Percentiles rank a stretch among this genome's conserved stretches.
phyloP scores from a whole-genome alignment of 2,329 filamentous ascomycete species.

The Xylaria sp. region DNA sequence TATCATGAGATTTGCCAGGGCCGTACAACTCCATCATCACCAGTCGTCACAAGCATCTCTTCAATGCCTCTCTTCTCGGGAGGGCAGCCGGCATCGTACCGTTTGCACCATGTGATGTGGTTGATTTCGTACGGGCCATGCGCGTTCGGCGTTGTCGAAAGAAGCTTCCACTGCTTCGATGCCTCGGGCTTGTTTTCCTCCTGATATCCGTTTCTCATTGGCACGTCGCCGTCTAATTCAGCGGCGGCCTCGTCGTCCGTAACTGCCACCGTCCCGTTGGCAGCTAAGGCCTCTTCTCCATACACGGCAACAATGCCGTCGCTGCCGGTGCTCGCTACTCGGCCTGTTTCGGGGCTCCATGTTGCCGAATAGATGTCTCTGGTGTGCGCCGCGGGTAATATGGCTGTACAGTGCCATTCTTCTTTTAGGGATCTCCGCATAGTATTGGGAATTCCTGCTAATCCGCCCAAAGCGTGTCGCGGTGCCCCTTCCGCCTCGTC shows the following conservation, averaged over 20 bases:
- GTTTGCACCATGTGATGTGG: slow-evolving; percentile 86
- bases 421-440: slow-evolving; percentile 84
- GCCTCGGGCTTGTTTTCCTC: slow-evolving; percentile 43
- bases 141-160: slow-evolving; percentile 76
- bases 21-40: slow-evolving; percentile 89
- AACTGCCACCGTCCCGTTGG: neutral
- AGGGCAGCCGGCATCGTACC: slow-evolving; percentile 71
- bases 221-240: slow-evolving; percentile 50
- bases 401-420: slow-evolving; percentile 81
- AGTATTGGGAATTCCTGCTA: slow-evolving; percentile 84
- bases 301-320: slow-evolving; percentile 87
- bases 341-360: slow-evolving; percentile 82
- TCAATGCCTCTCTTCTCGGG: slow-evolving; percentile 67
- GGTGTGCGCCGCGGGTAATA: slow-evolving; percentile 80
- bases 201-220: slow-evolving; percentile 44
- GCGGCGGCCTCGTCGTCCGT: slow-evolving; percentile 37
- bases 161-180: slow-evolving; percentile 73
- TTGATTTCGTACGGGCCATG: slow-evolving; percentile 97
- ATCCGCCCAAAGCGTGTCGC: slow-evolving; percentile 53
- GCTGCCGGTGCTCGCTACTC: slow-evolving; percentile 88
- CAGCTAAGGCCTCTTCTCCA: slow-evolving; percentile 61
- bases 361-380: slow-evolving; percentile 84
- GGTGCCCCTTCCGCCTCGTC: slow-evolving; percentile 55
- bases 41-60: slow-evolving; percentile 90
- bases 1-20: slow-evolving; percentile 74